Percentiles rank a stretch among this genome's conserved stretches.
Evolutionary conservation across 371 early-diverging fungal genomes (phyloP).

Genomic region (Basidiobolus meristosporus): DNA sequence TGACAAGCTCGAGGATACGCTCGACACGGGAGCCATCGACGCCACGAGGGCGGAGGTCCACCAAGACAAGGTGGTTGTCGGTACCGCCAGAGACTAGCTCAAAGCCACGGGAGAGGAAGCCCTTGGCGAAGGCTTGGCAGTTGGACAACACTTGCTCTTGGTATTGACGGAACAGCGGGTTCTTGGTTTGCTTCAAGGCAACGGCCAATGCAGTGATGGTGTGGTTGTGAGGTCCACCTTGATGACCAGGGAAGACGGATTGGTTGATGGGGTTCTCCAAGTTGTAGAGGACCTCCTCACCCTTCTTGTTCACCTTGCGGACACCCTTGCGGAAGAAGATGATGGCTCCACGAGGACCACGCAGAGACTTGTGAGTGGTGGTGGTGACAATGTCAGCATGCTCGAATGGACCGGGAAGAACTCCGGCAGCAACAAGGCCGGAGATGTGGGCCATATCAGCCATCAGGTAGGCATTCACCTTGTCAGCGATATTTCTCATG

Average conservation of each 20-base stretch:
- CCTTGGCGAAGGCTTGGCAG: slow-evolving; percentile 69
- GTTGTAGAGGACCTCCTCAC: slow-evolving; percentile 63
- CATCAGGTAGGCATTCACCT: slow-evolving; percentile 82
- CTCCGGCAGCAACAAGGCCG: slow-evolving; percentile 76
- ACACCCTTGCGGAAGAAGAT: slow-evolving; percentile 95
- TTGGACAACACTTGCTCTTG: slow-evolving; percentile 78
- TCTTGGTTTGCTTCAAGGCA: slow-evolving; percentile 74
- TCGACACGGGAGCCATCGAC: slow-evolving; percentile 91
- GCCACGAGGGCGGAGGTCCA: slow-evolving; percentile 64
- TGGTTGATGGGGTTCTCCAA: slow-evolving; percentile 87
- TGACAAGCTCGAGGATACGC: slow-evolving; percentile 79
- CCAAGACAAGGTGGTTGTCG: slow-evolving; percentile 82
- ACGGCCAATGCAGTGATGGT: slow-evolving; percentile 96
- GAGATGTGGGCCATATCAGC: slow-evolving; percentile 98
- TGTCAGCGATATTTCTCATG: slow-evolving; percentile 78
- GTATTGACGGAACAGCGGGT: slow-evolving; percentile 10
- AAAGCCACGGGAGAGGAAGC: slow-evolving; percentile 51
- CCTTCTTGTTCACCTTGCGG: slow-evolving; percentile 64
- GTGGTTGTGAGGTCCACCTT: slow-evolving; percentile 99
- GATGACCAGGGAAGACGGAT: slow-evolving; percentile 97
- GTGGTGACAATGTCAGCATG: slow-evolving; percentile 97
- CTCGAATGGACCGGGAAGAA: slow-evolving; percentile 81
- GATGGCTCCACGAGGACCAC: slow-evolving; percentile 98
- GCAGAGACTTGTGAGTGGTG: slow-evolving; percentile 97
- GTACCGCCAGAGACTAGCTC: slow-evolving; percentile 87